Base-by-base conservation (phyloP, 2,329 filamentous ascomycete species). In the Bipolaris gigantea region DNA sequence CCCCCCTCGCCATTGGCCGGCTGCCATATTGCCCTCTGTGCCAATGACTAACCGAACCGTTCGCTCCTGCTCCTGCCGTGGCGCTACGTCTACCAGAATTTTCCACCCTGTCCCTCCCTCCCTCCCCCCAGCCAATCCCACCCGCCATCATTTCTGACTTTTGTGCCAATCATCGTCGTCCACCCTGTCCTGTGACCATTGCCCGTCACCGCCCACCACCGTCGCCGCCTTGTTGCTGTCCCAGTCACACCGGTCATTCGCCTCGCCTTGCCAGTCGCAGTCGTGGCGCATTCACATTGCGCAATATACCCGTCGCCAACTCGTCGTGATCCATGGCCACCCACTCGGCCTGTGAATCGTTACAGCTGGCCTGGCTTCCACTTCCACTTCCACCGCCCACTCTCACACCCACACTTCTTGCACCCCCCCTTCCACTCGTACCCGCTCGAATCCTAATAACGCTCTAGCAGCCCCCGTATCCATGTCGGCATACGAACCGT, bases 161-260 rank as follows among this genome's bases (percentile, higher is more conserved):
- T 59, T 27, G 50, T 59, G 64, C 69, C 71, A 73, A 70, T 72
- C 67, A 67, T 51, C 44, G 55, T 54, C 53, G 59, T 41, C 60
- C 42, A 19, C 42, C 41, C 48, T 36, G 60, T 65, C 66, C 61
- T 63, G 59, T 69, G 67, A 67, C 64, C 10, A 30, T 45, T 46
- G 48, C 43, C 52, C 53, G 59, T 65, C 62, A 65, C 59, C 53
- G 48, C 59, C 57, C 55, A 50, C 56, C 36, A 45, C 50, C 48
- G 25, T 30, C 55, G 48, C 56, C 36, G 48, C 50, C 48, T 23
- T 18, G 18, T 53, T 39, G 54, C 43, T 44, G 54, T 55, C 49
- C 51, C 48, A 55, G 44, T 35, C 57, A 60, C 56, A 53, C 59
- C 52, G 38, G 56, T 48, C 35, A 48, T 44, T 55, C 53, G 53